These are phyloP conservation scores for Polyporus tsugae DNA, from an alignment of 1,284 basidiomycete genomes.

Conservation along the genomic window DNA sequence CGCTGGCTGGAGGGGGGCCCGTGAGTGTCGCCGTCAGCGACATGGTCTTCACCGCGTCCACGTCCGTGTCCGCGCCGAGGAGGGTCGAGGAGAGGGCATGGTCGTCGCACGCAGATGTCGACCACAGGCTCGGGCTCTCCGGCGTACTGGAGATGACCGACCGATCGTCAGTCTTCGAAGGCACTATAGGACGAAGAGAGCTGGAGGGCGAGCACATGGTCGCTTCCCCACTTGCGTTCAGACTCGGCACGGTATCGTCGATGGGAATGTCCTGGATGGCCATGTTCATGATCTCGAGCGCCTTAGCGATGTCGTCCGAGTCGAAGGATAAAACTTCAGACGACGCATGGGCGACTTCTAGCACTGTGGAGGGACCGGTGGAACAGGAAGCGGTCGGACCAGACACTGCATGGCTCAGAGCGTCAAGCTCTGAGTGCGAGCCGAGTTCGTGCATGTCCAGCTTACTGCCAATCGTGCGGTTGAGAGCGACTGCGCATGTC, in stretches of 20 bases:
- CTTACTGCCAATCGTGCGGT: not conserved
- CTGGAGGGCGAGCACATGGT: not conserved
- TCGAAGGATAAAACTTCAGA: not conserved
- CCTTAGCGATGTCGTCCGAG: slow-evolving; percentile 2
- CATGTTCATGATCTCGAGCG: not conserved
- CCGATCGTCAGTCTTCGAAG: not conserved
- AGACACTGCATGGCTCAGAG: not conserved
- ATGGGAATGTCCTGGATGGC: slow-evolving; percentile 1
- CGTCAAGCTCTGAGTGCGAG: not conserved
- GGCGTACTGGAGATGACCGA: not conserved
- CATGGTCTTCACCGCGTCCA: not conserved
- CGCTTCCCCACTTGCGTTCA: not conserved
- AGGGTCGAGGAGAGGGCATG: not conserved
- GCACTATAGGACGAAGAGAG: not conserved
- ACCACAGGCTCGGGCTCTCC: not conserved
- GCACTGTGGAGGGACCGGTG: not conserved
- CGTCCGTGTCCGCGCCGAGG: not conserved
- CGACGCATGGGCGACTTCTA: not conserved
- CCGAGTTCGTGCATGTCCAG: not conserved
- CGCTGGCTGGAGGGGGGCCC: not conserved
- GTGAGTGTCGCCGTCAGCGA: not conserved
- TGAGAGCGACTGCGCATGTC: not conserved
- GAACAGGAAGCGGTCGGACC: not conserved
- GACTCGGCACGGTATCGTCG: not conserved
- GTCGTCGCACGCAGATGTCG: not conserved